Evolutionary conservation across 2,329 filamentous ascomycete species (phyloP), one percentile per base, ranked within the genome.

Genomic region (Leptosphaerulina australis): DNA sequence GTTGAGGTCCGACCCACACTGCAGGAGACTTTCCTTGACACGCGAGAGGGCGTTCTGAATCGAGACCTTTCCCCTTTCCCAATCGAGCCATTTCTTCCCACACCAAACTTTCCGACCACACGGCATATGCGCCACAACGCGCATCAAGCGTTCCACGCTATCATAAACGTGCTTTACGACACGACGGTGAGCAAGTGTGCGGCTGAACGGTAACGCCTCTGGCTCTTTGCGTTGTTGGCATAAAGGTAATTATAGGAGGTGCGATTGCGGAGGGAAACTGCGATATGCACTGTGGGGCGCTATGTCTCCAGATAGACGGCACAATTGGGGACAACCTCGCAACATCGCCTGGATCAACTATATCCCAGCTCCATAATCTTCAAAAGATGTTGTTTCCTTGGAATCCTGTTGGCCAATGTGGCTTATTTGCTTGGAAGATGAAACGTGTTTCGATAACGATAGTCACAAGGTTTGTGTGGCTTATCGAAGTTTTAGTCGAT

Each of bases 41-140:
- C 34, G 34, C 39, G 15, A 37, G 26, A 38, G 4, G 26, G 28
- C 43, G 34, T 22, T 14, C 35, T 38, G 34, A 33, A 30, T 51
- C 48, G 48, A 51, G 48, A 51, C 48, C 43, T 31, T 51, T 44
- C 48, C 46, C 48, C 48, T 51, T 40, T 51, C 48, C 48, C 48
- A 36, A 51, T 36, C 29, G 30, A 30, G 48, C 35, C 22, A 12
- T 20, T 14, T 17, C 28, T 5, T 12, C 37, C 29, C 48, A 24
- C 40, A 36, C 48, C 35, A 41, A 51, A 46, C 48, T 51, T 43
- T 46, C 41, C 48, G 41, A 46, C 48, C 48, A 46, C 47, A 30
- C 40, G 18, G 29, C 47, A 33, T 12, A 31, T 38, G 46, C 47
- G 47, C 47, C 47, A 50, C 47, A 20, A 35, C 36, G 41, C 41